Percentiles rank a stretch among this genome's conserved stretches.
These are phyloP conservation scores for Naganishia cerealis DNA, from an alignment of 1,284 basidiomycete genomes.

Conservation along the genomic window DNA sequence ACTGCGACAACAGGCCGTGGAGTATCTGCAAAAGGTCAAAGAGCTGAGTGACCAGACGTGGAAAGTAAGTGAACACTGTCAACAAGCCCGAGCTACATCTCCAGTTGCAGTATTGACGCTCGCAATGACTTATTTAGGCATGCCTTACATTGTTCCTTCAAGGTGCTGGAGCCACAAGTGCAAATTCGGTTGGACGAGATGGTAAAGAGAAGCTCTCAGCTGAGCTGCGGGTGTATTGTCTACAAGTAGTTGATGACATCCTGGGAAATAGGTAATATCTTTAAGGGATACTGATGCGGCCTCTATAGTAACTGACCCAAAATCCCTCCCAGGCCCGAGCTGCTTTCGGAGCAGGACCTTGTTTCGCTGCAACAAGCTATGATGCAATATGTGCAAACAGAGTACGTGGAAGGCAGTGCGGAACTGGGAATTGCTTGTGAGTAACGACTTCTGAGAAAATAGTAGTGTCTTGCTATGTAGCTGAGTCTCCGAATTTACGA, in stretches of 20 bases:
- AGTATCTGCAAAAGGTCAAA: slow-evolving; percentile 52
- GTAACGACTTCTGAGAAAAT: slow-evolving; percentile 24
- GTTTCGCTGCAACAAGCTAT: slow-evolving; percentile 51
- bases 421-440: slow-evolving; percentile 52
- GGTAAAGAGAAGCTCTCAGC: slow-evolving; percentile 53
- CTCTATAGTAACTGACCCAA: neutral
- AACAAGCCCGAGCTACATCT: neutral
- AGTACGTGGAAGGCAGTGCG: slow-evolving; percentile 53
- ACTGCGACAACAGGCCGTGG: slow-evolving; percentile 52
- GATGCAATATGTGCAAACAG: slow-evolving; percentile 50
- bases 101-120: neutral
- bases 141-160: slow-evolving; percentile 54
- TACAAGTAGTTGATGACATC: slow-evolving; percentile 53
- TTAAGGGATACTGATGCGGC: neutral
- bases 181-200: slow-evolving; percentile 45
- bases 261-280: slow-evolving; percentile 48
- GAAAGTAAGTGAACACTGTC: slow-evolving; percentile 47
- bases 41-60: slow-evolving; percentile 53
- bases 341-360: slow-evolving; percentile 44
- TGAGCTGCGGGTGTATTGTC: slow-evolving; percentile 52
- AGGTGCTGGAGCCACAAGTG: slow-evolving; percentile 50
- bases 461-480: neutral
- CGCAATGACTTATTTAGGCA: slow-evolving; percentile 42
- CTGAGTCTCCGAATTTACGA: neutral
- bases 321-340: slow-evolving; percentile 39